These are phyloP conservation scores for Sporothrix humicola DNA, from an alignment of 2,329 filamentous ascomycete genomes.

Conservation along the genomic window DNA sequence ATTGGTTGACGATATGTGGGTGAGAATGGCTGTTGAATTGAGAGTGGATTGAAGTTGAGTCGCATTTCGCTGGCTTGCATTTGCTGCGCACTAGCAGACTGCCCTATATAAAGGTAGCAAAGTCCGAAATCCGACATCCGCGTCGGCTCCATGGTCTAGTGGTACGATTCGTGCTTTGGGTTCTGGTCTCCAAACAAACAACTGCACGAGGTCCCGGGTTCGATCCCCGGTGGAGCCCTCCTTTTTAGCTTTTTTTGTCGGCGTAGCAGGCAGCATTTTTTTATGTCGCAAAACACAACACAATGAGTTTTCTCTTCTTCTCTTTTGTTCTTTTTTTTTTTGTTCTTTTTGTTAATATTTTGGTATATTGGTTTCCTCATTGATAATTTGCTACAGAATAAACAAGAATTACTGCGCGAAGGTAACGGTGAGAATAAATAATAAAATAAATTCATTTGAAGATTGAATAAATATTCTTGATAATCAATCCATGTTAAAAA, in stretches of 20 bases:
- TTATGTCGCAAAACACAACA: background rate
- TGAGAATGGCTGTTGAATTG: too few relatives aligned
- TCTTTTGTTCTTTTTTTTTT: background rate
- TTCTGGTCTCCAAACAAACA: constrained; percentile 29
- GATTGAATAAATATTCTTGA: background rate
- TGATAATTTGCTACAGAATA: too few relatives aligned
- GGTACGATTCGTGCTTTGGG: constrained; percentile 40
- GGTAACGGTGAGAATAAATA: background rate
- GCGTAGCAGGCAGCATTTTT: background rate
- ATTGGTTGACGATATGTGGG: too few relatives aligned
- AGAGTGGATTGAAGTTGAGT: too few relatives aligned
- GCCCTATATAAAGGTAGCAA: background rate
- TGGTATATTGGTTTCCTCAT: too few relatives aligned
- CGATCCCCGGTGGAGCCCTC: constrained; percentile 39
- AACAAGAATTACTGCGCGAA: too few relatives aligned
- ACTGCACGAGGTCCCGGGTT: constrained; percentile 40
- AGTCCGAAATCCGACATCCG: background rate
- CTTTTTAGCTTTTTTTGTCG: constrained; percentile 31
- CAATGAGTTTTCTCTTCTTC: background rate
- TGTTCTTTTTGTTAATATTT: constrained; percentile 12
- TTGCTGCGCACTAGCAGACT: background rate
- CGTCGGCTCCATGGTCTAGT: constrained; percentile 38
- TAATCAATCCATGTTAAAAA: background rate
- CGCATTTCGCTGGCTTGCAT: too few relatives aligned
- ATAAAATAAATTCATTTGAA: background rate